These are phyloP conservation scores for Globisporangium canariense DNA, from an alignment of 352 stramenopile genomes.

Conservation along the genomic window DNA sequence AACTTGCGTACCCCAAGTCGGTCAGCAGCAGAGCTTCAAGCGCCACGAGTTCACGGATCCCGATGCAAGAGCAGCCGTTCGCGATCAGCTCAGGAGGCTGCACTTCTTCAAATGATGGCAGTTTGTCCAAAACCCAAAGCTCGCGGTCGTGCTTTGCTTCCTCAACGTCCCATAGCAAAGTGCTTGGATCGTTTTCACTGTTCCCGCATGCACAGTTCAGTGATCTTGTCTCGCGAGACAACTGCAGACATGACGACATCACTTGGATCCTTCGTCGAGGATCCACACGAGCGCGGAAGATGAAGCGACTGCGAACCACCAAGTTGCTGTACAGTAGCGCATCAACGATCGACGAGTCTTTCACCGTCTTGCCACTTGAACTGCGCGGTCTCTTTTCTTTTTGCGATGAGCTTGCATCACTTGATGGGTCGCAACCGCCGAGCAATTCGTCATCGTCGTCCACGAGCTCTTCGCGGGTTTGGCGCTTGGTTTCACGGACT, in stretches of 20 bases:
- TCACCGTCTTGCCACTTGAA: conserved; percentile 22
- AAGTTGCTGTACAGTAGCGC: conserved; percentile 77
- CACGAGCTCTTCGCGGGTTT: conserved; percentile 32
- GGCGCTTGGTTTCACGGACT: conserved; percentile 49
- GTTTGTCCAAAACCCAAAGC: conserved; percentile 49
- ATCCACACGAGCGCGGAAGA: conserved; percentile 75
- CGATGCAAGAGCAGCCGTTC: conserved; percentile 57
- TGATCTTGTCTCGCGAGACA: conserved; percentile 62
- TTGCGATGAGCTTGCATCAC: conserved; percentile 20
- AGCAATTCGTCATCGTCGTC: conserved; percentile 24
- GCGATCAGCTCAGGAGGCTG: conserved; percentile 23
- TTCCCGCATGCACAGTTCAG: conserved; percentile 71
- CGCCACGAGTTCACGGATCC: conserved; percentile 70
- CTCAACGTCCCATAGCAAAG: conserved; percentile 69
- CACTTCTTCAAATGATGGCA: conserved; percentile 60
- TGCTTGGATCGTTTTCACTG: conserved; percentile 63
- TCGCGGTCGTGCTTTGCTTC: conserved; percentile 73
- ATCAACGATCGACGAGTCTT: conserved; percentile 72
- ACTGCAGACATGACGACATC: conserved; percentile 65
- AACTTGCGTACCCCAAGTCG: conserved; percentile 74
- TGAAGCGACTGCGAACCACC: conserved; percentile 74
- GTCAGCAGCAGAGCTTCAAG: conserved; percentile 72
- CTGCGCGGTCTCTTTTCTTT: conserved; percentile 15
- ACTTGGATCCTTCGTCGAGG: conserved; percentile 65
- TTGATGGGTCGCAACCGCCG: conserved; percentile 11